Evolutionary conservation across 1,139 yeast species (phyloP).

Genomic region (Candida tetrigidarum): DNA sequence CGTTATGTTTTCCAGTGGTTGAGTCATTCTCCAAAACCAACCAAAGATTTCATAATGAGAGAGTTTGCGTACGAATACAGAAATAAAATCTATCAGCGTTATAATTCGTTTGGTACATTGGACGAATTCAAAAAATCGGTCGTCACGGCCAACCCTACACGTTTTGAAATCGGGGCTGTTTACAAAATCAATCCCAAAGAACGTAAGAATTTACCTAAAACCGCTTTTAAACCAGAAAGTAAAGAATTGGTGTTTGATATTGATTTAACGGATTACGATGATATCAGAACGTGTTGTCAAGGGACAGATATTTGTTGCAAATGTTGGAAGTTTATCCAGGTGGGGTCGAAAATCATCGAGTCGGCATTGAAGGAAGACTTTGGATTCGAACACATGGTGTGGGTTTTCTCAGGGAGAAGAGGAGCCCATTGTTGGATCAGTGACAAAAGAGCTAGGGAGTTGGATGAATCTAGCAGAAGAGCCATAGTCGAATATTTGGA

Average conservation of each 20-base stretch:
- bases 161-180: conserved; percentile 96
- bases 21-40: conserved; percentile 77
- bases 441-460: conserved; percentile 74
- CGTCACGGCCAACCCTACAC: conserved; percentile 73
- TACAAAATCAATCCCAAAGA: conserved; percentile 87
- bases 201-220: conserved; percentile 77
- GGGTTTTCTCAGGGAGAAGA: conserved; percentile 99
- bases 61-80: conserved; percentile 93
- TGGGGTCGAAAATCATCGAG: conserved; percentile 80
- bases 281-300: conserved; percentile 88
- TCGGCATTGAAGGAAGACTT: conserved; percentile 80
- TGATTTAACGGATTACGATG: conserved; percentile 97
- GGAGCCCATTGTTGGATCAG: conserved; percentile 99
- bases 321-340: conserved; percentile 95
- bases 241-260: conserved; percentile 96
- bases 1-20: conserved; percentile 83
- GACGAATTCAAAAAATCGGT: conserved; percentile 82
- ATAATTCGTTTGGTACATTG: conserved; percentile 68
- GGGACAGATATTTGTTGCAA: conserved; percentile 84
- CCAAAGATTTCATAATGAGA: conserved; percentile 77
- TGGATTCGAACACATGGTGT: conserved; percentile 82
- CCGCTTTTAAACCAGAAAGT: conserved; percentile 76
- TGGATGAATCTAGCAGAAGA: conserved; percentile 75
- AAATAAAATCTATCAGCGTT: conserved; percentile 87
- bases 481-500: conserved; percentile 86